Percentiles rank a stretch among this genome's conserved stretches.
Evolutionary conservation across 2,329 filamentous ascomycete genomes (phyloP).

Genomic region (Colletotrichum sp.): DNA sequence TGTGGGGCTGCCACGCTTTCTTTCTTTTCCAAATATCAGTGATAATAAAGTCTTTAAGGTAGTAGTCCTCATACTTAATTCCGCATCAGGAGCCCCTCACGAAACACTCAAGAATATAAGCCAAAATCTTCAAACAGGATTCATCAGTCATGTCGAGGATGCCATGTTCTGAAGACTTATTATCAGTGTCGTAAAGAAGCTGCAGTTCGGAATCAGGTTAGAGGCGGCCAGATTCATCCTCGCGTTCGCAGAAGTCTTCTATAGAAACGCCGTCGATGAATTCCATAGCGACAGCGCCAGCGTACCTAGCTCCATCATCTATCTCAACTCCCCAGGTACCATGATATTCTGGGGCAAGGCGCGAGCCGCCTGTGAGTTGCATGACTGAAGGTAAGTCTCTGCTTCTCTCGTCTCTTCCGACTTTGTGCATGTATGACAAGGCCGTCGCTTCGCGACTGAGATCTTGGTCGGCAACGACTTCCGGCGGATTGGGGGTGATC

Average conservation of each 20-base stretch:
- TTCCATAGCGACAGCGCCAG: background rate
- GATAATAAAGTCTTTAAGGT: background rate
- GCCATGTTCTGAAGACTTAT: background rate
- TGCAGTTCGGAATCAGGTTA: rapidly evolving
- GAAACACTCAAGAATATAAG: too few relatives aligned
- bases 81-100: too few relatives aligned
- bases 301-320: rapidly evolving
- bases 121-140: background rate
- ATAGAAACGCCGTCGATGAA: background rate
- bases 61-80: background rate
- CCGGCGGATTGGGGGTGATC: rapidly evolving
- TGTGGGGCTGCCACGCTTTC: too few relatives aligned
- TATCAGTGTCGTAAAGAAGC: background rate
- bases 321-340: background rate
- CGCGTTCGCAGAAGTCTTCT: background rate
- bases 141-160: background rate
- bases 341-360: background rate
- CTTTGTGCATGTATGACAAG: background rate
- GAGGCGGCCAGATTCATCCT: too few relatives aligned
- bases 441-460: rapidly evolving
- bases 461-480: background rate
- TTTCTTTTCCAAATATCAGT: background rate
- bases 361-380: background rate
- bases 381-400: too few relatives aligned
- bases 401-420: too few relatives aligned